Base-by-base conservation (phyloP, 1,284 basidiomycete genomes). In the Pisolithus thermaeus region DNA sequence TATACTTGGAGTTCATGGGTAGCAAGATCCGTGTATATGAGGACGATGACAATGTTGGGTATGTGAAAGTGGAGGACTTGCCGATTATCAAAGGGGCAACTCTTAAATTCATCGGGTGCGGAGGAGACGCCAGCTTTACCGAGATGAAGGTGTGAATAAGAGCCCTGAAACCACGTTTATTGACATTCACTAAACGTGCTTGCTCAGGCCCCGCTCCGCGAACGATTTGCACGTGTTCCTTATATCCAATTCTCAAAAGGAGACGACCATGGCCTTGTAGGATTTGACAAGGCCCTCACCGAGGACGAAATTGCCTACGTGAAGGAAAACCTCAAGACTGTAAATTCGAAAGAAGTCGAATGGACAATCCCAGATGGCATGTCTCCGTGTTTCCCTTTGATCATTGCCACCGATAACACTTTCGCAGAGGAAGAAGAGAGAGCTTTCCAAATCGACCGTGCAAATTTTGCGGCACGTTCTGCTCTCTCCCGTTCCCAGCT, bases 201-300 rank as follows among this genome's bases (percentile, higher is more conserved):
- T 25, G 14, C n/a, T 36, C 12, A 91, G 77, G 81, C 79, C 42
- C 85, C 90, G 42, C 77, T 93, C 49, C 85, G 84, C 59, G 87
- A 90, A 67, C 85, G 86, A 61, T 87, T 92, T 59, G 78, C 83
- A 9, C 83, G 86, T 20, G 74, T 76, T 45, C 87, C 87, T 1
- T 90, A 81, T 65, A 83, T 90, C 61, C 82, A 89, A 60, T 84
- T 84, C 65, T 66, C 71, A 16, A 74, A 76, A 11, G 86, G 84
- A 14, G 78, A 82, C 47, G 74, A 84, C 60, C 79, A 77, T 55
- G 81, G 80, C 4, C 72, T 89, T 16, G 83, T 92, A 46, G 89
- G 90, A 41, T 78, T 80, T 57, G 85, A 89, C 62, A 90, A 84
- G 62, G 71, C 75, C 25, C 70, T 89, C 39, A 76, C 77, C 23